Base-by-base conservation (phyloP, 805 yeast genomes). In the Schwanniomyces yamadae region DNA sequence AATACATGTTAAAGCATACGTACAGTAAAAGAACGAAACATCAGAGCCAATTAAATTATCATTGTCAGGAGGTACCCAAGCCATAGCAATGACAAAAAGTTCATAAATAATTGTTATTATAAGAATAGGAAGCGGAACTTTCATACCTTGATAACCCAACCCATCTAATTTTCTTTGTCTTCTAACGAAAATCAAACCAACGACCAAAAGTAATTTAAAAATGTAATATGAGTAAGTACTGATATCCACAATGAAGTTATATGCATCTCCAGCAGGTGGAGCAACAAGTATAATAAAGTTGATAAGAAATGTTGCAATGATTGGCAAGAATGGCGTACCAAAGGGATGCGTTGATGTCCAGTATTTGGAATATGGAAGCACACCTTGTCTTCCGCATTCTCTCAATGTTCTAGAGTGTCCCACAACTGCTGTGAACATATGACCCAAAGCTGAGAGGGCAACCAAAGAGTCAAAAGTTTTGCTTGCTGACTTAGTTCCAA, bases 1-100 rank as follows among this genome's bases (percentile, higher is more conserved):
- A 35, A 66, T 46, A 4, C 67, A 57, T 11, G 61, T 54, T 12
- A 66, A 42, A n/a, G 71, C 66, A 42, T 68, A 66, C 0, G 72
- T 59, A 12, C 66, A 64, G 43, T 68, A 68, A 45, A 68, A 66
- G 46, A 68, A 68, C 4, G 67, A 52, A 15, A 66, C 70, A 42
- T 68, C 73, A 31, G 63, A 52, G 3, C 73, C 73, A 20, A 46
- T 64, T 39, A 66, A 52, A 3, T 63, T 49, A 3, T 68, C 68
- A 27, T 41, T 41, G 34, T 56, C 44, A 17, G 73, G 73, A 20
- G 73, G 73, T 22, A 68, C 71, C 43, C 60, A 68, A 0, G 71
- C 62, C 57, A 67, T 59, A 12, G 59, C 63, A 38, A 67, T 48
- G n/a, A 68, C 73, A 41, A 67, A 62, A 6, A 54, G 22, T 19